phyloP scores from a whole-genome alignment of 2,329 filamentous ascomycete species.

The Exophiala sideris region DNA sequence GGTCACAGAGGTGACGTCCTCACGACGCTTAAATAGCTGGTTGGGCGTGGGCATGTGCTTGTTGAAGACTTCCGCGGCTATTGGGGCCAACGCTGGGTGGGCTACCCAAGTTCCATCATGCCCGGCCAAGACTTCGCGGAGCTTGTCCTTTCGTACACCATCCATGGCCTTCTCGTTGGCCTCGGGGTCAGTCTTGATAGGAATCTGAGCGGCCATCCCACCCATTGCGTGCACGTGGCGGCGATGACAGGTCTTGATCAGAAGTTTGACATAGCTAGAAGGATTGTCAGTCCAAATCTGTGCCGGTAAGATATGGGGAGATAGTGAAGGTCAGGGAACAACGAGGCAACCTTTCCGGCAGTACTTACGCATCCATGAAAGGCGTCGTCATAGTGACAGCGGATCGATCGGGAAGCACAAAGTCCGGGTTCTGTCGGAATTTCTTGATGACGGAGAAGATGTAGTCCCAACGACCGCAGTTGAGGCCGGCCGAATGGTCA shows the following conservation, averaged over 20 bases:
- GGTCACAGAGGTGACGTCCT: constrained; percentile 75
- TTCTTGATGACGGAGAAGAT: constrained; percentile 99
- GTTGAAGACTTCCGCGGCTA: constrained; percentile 93
- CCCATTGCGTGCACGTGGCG: constrained; percentile 98
- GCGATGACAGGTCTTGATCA: constrained; percentile 97
- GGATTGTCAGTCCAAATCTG: no score
- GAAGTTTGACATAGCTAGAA: constrained; percentile 46
- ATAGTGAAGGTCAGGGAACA: no score
- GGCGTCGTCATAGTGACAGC: constrained; percentile 95
- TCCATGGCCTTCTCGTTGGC: constrained; percentile 96
- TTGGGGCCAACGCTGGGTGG: constrained; percentile 83
- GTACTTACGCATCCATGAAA: constrained; percentile 97
- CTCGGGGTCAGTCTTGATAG: constrained; percentile 88
- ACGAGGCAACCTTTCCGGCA: constrained; percentile 34
- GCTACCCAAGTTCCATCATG: constrained; percentile 98
- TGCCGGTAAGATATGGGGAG: no score
- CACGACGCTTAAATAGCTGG: constrained; percentile 85
- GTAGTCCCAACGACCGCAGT: constrained; percentile 99
- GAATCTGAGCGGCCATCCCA: constrained; percentile 98
- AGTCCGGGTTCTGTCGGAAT: constrained; percentile 91
- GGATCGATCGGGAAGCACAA: constrained; percentile 87
- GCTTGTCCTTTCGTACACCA: constrained; percentile 87
- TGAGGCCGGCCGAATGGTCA: constrained; percentile 91
- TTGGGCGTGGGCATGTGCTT: constrained; percentile 98
- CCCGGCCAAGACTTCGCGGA: constrained; percentile 89